Conservation (phyloP, 2,329 filamentous ascomycete species). For the Coniochaeta sp. region DNA sequence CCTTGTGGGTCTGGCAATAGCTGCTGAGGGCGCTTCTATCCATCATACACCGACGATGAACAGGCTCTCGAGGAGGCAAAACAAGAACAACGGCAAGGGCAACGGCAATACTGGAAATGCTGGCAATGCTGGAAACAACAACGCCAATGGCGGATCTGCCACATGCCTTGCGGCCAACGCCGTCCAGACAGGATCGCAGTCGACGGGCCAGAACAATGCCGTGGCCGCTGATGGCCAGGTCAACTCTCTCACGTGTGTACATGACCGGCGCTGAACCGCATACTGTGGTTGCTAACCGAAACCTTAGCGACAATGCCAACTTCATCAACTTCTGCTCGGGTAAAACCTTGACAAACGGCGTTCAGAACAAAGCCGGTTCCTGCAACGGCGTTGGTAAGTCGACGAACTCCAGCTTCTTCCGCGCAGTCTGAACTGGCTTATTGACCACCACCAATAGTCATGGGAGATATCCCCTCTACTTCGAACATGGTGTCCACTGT, state of each 20-base stretch:
- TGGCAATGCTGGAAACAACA: constrained; percentile 8
- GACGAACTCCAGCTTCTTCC: neutral
- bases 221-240: constrained; percentile 36
- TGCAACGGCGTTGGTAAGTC: constrained; percentile 58
- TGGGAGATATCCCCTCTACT: constrained; percentile 52
- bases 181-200: constrained; percentile 41
- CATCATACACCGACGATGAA: constrained; percentile 22
- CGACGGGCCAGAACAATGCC: constrained; percentile 37
- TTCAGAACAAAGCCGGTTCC: constrained; percentile 49
- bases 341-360: constrained; percentile 51
- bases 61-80: constrained; percentile 33
- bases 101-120: constrained; percentile 5
- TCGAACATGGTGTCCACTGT: constrained; percentile 51
- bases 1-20: constrained; percentile 38
- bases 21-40: constrained; percentile 37
- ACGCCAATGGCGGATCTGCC: constrained; percentile 18
- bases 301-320: constrained; percentile 46
- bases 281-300: constrained; percentile 4
- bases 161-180: constrained; percentile 33
- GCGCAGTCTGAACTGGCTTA: neutral
- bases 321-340: constrained; percentile 59
- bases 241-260: constrained; percentile 43
- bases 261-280: neutral
- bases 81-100: constrained; percentile 7
- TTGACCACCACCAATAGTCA: constrained; percentile 30